Percentiles rank a stretch among this genome's conserved stretches.
These are phyloP conservation scores for Candida morakotiae DNA, from an alignment of 805 yeast species.

Conservation along the genomic window DNA sequence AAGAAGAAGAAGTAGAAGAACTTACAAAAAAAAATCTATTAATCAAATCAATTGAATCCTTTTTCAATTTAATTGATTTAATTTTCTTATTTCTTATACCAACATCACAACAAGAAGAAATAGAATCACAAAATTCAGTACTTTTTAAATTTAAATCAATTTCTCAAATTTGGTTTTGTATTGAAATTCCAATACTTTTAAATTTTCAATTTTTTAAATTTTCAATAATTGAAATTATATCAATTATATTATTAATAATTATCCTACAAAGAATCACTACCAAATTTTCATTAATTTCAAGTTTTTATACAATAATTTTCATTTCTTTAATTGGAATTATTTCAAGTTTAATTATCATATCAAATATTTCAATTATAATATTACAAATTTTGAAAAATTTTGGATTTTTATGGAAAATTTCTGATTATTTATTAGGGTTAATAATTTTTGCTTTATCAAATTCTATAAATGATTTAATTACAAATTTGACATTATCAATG, in stretches of 20 bases:
- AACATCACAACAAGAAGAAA: conserved; percentile 6
- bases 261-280: no score
- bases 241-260: not conserved
- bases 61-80: conserved; percentile 11
- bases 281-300: not conserved
- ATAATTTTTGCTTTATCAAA: conserved; percentile 47
- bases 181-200: conserved; percentile 16
- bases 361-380: conserved; percentile 21
- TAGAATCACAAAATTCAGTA: no score
- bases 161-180: conserved; percentile 12
- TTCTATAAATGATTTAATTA: conserved; percentile 48
- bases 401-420: conserved; percentile 40
- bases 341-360: conserved; percentile 22
- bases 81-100: conserved; percentile 14
- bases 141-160: conserved; percentile 1
- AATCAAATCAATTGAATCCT: not conserved
- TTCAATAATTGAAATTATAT: not conserved
- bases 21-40: not conserved
- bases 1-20: not conserved
- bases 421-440: conserved; percentile 47
- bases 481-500: conserved; percentile 45
- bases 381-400: conserved; percentile 36
- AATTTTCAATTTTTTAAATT: conserved; percentile 15
- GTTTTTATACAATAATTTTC: conserved; percentile 3
- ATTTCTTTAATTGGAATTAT: conserved; percentile 17